Conservation (phyloP, 2,329 filamentous ascomycete genomes). For the Botryotinia convoluta region DNA sequence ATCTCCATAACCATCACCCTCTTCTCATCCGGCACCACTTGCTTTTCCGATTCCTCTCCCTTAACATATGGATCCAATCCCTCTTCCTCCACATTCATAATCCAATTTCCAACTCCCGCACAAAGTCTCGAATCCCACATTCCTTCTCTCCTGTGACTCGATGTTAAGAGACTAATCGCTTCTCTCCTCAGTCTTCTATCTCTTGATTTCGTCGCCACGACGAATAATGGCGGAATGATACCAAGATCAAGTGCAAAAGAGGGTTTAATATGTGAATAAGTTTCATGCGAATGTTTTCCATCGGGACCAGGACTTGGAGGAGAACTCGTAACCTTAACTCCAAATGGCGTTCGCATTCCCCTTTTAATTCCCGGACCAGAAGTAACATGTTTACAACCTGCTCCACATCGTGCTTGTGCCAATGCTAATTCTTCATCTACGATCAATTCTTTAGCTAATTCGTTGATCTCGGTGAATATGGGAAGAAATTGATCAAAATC, state of each 20-base stretch:
- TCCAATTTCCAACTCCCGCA: conserved; percentile 30
- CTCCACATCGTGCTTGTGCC: conserved; percentile 29
- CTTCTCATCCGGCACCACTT: conserved; percentile 28
- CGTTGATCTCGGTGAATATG: conserved; percentile 55
- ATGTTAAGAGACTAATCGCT: conserved; percentile 31
- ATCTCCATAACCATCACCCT: conserved; percentile 39
- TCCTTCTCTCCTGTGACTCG: conserved; percentile 34
- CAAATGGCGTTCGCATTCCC: conserved; percentile 2
- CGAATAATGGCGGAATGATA: conserved; percentile 36
- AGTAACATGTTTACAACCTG: conserved; percentile 28
- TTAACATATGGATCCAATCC: conserved; percentile 44
- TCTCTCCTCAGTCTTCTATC: conserved; percentile 32
- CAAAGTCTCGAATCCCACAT: conserved; percentile 38
- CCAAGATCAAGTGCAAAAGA: conserved; percentile 41
- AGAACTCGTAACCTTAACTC: conserved; percentile 2
- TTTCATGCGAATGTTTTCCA: conserved; percentile 13
- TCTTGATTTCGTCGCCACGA: conserved; percentile 35
- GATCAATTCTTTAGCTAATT: conserved; percentile 57
- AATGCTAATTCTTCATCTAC: conserved; percentile 36
- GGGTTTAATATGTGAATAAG: conserved; percentile 40
- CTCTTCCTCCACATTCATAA: conserved; percentile 41
- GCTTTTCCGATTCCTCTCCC: conserved; percentile 54
- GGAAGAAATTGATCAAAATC: conserved; percentile 55
- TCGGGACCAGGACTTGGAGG: conserved; percentile 5
- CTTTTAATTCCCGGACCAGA: not conserved